Conservation (phyloP, 2,329 filamentous ascomycete species). For the Nigrospora osmanthi region DNA sequence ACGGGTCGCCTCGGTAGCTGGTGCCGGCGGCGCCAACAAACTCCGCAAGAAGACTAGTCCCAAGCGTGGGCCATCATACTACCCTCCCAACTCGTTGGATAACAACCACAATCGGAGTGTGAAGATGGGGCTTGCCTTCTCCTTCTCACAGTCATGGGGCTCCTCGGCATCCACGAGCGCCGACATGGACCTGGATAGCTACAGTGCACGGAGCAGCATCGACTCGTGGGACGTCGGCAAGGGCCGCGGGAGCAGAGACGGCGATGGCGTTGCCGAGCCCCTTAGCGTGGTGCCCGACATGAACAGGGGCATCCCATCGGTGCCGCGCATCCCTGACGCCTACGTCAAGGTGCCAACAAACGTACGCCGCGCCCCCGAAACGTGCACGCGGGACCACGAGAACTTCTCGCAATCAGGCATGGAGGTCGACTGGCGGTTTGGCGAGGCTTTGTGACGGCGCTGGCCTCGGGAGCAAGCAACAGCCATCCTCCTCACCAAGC, state of each 20-base stretch:
- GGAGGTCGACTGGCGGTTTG: slow-evolving; percentile 1
- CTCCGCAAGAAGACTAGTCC: slow-evolving; percentile 3
- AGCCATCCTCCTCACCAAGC: too few relatives aligned
- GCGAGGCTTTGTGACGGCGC: background rate
- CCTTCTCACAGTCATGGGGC: too few relatives aligned
- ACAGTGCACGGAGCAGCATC: background rate
- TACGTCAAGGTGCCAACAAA: slow-evolving; percentile 9
- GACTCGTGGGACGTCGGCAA: background rate
- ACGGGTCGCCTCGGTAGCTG: background rate
- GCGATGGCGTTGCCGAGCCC: slow-evolving; percentile 8
- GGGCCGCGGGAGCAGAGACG: background rate
- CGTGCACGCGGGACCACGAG: too few relatives aligned
- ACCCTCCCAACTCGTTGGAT: slow-evolving; percentile 3
- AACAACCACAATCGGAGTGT: background rate
- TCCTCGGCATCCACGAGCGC: background rate
- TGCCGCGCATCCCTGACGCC: slow-evolving; percentile 35
- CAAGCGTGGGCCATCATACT: background rate
- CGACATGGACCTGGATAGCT: slow-evolving; percentile 3
- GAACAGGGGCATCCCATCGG: slow-evolving; percentile 37
- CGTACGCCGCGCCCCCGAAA: too few relatives aligned
- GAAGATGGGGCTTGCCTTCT: background rate
- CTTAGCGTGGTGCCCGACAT: slow-evolving; percentile 35
- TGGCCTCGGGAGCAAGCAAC: background rate
- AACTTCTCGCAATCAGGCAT: background rate
- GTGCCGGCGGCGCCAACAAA: background rate